phyloP scores from a whole-genome alignment of 148 eudicot species.

The Amaranthus cruentus region DNA sequence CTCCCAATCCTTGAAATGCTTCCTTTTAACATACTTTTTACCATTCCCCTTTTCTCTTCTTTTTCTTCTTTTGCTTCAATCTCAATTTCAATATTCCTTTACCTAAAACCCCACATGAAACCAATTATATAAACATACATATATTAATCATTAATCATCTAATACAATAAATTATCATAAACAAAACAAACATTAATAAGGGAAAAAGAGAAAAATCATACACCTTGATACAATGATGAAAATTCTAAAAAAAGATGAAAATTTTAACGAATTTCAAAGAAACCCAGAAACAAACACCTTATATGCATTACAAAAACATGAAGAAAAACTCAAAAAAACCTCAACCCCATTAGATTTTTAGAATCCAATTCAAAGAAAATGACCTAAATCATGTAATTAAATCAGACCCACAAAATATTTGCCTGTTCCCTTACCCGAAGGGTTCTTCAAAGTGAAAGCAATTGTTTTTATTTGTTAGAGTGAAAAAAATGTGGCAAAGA shows the following conservation, averaged over 20 bases:
- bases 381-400: not conserved
- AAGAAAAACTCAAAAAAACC: not conserved
- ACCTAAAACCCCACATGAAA: constrained; percentile 1
- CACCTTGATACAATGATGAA: too few relatives aligned
- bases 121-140: not conserved
- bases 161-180: not conserved
- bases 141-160: too few relatives aligned
- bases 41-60: constrained; percentile 35
- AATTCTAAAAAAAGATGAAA: not conserved
- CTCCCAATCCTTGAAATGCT: constrained; percentile 56
- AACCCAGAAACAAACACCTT: constrained; percentile 26
- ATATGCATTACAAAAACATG: constrained; percentile 19
- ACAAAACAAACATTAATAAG: constrained; percentile 1
- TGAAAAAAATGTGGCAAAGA: not conserved
- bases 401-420: not conserved
- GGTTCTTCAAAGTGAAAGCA: constrained; percentile 13
- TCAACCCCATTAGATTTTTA: not conserved
- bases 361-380: constrained; percentile 15
- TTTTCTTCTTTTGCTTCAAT: constrained; percentile 8
- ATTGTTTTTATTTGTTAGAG: not conserved
- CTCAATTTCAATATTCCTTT: constrained; percentile 19
- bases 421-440: constrained; percentile 24
- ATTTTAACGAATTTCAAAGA: not conserved
- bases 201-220: too few relatives aligned
- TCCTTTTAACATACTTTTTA: constrained; percentile 41